Conservation (phyloP, 495 filamentous ascomycete species). For the Elaphomyces granulatus region DNA sequence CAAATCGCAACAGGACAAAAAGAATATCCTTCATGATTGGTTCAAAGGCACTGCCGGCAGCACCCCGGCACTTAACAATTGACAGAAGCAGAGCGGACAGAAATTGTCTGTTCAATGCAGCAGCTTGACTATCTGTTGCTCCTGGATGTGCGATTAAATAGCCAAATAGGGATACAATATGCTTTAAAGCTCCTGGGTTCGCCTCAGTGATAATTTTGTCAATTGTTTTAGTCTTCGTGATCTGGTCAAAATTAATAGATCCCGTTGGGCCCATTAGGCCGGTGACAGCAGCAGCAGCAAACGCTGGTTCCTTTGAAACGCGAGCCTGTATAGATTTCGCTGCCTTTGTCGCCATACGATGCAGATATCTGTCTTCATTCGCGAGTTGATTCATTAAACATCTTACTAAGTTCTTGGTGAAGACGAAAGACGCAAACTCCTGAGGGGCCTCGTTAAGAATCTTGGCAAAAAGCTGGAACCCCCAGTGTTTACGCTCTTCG, state of each 20-base stretch:
- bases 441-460: slow-evolving; percentile 39
- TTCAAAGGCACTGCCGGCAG: slow-evolving; percentile 21
- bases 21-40: slow-evolving; percentile 26
- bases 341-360: slow-evolving; percentile 61
- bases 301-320: slow-evolving; percentile 47
- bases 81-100: slow-evolving; percentile 33
- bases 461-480: slow-evolving; percentile 72
- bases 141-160: slow-evolving; percentile 26
- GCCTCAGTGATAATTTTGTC: slow-evolving; percentile 56
- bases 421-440: slow-evolving; percentile 40
- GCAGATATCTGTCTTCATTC: slow-evolving; percentile 71
- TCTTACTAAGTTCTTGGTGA: slow-evolving; percentile 69
- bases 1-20: slow-evolving; percentile 28
- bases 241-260: slow-evolving; percentile 65
- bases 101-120: slow-evolving; percentile 32
- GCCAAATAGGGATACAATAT: slow-evolving; percentile 30
- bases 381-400: slow-evolving; percentile 78
- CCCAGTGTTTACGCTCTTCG: slow-evolving; percentile 76
- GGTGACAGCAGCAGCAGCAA: slow-evolving; percentile 44
- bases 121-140: slow-evolving; percentile 28
- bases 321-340: slow-evolving; percentile 50
- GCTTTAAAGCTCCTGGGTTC: slow-evolving; percentile 31
- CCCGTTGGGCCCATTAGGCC: slow-evolving; percentile 55
- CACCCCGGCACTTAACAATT: slow-evolving; percentile 28
- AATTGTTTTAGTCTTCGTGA: slow-evolving; percentile 79